phyloP scores from a whole-genome alignment of 75 land plant species.

The Adiantum capillusveneris region DNA sequence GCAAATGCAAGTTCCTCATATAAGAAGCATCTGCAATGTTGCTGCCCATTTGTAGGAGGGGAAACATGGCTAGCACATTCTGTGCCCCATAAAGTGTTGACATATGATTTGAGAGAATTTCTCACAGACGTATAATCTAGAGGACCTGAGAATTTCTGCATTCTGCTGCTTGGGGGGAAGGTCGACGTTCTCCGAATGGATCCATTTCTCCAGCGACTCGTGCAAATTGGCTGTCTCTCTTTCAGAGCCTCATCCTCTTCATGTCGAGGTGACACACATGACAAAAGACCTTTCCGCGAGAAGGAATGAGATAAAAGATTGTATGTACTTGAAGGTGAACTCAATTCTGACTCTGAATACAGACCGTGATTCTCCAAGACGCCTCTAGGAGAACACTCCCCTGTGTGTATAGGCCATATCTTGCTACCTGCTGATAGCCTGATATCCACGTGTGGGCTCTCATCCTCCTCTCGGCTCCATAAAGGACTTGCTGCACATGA shows the following conservation, averaged over 20 bases:
- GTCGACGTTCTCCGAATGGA: constrained; percentile 14
- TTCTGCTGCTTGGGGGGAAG: constrained; percentile 2
- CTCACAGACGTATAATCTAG: neutral
- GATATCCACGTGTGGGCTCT: too few relatives aligned
- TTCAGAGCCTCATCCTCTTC: neutral
- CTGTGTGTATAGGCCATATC: neutral
- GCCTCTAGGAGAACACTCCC: constrained; percentile 19
- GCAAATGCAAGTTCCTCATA: constrained; percentile 40
- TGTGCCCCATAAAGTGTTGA: neutral
- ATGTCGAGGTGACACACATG: neutral
- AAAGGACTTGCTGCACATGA: too few relatives aligned
- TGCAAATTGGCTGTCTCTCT: constrained; percentile 9
- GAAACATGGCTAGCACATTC: neutral
- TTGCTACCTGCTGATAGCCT: neutral
- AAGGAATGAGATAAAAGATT: neutral
- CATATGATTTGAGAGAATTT: neutral
- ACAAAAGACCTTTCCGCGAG: constrained; percentile 2
- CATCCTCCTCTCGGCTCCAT: too few relatives aligned
- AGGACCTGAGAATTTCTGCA: neutral
- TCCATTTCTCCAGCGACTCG: constrained; percentile 8
- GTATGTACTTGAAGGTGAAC: constrained; percentile 9
- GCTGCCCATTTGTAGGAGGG: constrained; percentile 7
- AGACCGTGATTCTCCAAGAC: constrained; percentile 6
- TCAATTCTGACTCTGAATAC: constrained; percentile 14
- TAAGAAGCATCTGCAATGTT: constrained; percentile 43